These are phyloP conservation scores for Rhodamnia rubescens DNA, from an alignment of 345 rosid species.

Conservation along the genomic window DNA sequence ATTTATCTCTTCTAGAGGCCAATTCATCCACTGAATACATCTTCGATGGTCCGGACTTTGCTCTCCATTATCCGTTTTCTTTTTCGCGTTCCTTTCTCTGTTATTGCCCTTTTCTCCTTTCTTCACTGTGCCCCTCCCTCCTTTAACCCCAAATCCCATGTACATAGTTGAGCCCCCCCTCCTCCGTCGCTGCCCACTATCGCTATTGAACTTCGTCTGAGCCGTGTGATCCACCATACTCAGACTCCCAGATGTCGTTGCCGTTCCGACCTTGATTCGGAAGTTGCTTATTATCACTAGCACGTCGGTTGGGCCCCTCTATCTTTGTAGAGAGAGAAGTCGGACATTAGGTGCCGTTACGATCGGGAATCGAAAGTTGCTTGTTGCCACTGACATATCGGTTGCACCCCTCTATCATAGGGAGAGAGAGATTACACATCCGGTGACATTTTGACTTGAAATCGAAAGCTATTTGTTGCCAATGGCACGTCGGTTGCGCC, in stretches of 20 bases:
- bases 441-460: neutral
- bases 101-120: neutral
- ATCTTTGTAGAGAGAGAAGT: neutral
- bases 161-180: neutral
- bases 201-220: neutral
- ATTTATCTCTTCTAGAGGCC: neutral
- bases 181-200: neutral
- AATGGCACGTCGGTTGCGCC: neutral
- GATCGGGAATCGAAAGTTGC: neutral
- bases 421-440: neutral
- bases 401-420: neutral
- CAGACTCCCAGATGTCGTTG: neutral
- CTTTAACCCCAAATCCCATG: neutral
- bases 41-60: neutral
- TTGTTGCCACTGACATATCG: neutral
- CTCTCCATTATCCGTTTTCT: neutral
- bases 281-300: neutral
- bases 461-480: neutral
- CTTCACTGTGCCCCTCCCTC: neutral
- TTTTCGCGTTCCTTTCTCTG: neutral
- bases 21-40: neutral
- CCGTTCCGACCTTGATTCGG: neutral
- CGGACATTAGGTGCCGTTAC: neutral
- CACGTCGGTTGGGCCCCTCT: neutral
- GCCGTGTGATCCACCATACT: neutral